phyloP scores from a whole-genome alignment of 2,329 filamentous ascomycete genomes.

The Cercospora nicotianae region DNA sequence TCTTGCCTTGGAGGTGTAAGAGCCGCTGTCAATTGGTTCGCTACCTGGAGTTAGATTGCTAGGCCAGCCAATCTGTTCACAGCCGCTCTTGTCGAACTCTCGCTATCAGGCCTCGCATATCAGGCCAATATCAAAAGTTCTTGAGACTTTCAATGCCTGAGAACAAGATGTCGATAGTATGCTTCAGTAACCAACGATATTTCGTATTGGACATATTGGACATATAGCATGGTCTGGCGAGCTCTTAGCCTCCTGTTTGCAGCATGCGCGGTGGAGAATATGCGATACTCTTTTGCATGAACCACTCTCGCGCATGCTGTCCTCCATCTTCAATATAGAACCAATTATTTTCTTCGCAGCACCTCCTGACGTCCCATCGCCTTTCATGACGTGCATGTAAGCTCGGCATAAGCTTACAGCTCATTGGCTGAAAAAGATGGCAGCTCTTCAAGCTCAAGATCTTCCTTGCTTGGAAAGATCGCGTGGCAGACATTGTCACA shows the following conservation, averaged over 20 bases:
- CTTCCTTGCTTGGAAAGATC: background rate
- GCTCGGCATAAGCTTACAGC: background rate
- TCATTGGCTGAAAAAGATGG: slow-evolving; percentile 6
- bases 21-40: too few relatives aligned
- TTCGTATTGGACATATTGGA: background rate
- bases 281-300: background rate
- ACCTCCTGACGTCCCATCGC: background rate
- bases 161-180: background rate
- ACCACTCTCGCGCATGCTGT: too few relatives aligned
- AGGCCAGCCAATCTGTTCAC: too few relatives aligned
- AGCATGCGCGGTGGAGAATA: background rate
- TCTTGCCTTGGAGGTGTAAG: too few relatives aligned
- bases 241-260: background rate
- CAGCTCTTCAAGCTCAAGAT: slow-evolving; percentile 6
- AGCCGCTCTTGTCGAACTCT: too few relatives aligned
- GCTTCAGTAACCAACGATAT: background rate
- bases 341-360: background rate
- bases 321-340: background rate
- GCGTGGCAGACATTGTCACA: slow-evolving; percentile 5
- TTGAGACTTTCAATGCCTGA: background rate
- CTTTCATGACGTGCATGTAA: slow-evolving; percentile 4
- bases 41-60: too few relatives aligned
- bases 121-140: too few relatives aligned
- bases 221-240: background rate
- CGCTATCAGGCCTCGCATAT: too few relatives aligned